Conservation (phyloP, 768 basidiomycete species). For the Leccinum imitatum region DNA sequence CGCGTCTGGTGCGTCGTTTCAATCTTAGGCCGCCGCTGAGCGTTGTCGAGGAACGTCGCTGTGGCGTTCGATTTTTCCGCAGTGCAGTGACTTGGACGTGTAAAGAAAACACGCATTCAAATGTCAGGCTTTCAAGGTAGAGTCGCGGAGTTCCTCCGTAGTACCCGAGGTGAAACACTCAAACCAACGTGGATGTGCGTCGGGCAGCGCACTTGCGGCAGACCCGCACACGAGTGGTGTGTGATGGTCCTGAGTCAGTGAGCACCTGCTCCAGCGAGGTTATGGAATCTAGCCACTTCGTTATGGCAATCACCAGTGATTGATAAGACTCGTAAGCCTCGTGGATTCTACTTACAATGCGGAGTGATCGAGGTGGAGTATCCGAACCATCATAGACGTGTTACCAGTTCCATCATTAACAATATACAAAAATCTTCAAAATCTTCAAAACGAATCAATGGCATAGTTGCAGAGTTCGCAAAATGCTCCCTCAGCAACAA, state of each 20-base stretch:
- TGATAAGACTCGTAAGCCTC: not conserved
- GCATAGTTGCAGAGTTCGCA: not conserved
- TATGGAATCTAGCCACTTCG: not conserved
- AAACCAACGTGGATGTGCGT: not conserved
- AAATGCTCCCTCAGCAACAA: not conserved
- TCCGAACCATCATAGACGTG: not conserved
- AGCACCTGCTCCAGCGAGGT: not conserved
- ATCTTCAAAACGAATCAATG: not conserved
- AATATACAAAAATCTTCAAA: not conserved
- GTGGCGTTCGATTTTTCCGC: not conserved
- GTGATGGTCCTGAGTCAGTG: not conserved
- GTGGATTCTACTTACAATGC: not conserved
- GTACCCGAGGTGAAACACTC: not conserved
- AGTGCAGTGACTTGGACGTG: not conserved
- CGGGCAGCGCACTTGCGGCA: not conserved
- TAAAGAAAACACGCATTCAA: not conserved
- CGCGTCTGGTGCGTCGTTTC: not conserved
- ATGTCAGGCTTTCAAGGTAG: not conserved
- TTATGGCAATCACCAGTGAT: not conserved
- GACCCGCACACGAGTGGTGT: not conserved
- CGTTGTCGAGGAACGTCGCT: not conserved
- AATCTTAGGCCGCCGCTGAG: not conserved
- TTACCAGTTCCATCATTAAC: not conserved
- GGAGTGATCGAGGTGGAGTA: not conserved
- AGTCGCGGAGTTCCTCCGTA: not conserved